Evolutionary conservation across 257 asterid species (phyloP), one percentile per base, ranked within the genome.

Genomic region (Ligustrum vulgare): DNA sequence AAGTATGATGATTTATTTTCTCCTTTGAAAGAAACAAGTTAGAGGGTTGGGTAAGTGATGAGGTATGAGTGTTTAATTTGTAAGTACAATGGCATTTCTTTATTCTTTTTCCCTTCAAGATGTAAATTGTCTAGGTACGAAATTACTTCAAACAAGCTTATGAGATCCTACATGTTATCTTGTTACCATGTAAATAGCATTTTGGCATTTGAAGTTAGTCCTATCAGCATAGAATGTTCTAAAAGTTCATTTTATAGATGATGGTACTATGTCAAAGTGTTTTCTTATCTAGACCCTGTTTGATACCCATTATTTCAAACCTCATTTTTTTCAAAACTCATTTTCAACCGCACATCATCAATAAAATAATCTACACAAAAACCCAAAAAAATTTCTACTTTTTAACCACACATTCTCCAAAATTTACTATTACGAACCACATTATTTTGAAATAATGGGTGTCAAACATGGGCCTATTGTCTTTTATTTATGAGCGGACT

Each of bases 91-190:
- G 5, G 33, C 3, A 67, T 34, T 34, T 31, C 11, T 51, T 6
- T 68, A n/a, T 33, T 54, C 34, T 6, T 68, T 25, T 33, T 54
- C 34, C 47, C 20, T 51, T 10, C 74, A 35, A 4, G 31, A 6
- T n/a, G 5, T 32, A 20, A 6, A 45, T 72, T 77, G 54, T 34
- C 71, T 18, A 32, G 20, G 56, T 56, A 81, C 39, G 35, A 31
- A 31, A 9, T 75, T 25, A 31, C 71, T 54, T 68, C 72, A 58
- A 22, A 68, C 49, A 43, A 60, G 49, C 54, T 15, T 72, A 54
- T 20, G 58, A 32, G 63, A 70, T 78, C 43, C 43, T 62, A 67
- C 72, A 9, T 45, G 51, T 66, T 69, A 71, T 78, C 62, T 58
- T 67, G 39, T 18, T 49, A 74, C 69, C 35, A 11, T 23, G 34